A percentile compares a stretch with the other conserved stretches of the same genome.
Evolutionary conservation across 2,329 filamentous ascomycete genomes (phyloP).

Genomic region (Allantophomopsis cytisporea): DNA sequence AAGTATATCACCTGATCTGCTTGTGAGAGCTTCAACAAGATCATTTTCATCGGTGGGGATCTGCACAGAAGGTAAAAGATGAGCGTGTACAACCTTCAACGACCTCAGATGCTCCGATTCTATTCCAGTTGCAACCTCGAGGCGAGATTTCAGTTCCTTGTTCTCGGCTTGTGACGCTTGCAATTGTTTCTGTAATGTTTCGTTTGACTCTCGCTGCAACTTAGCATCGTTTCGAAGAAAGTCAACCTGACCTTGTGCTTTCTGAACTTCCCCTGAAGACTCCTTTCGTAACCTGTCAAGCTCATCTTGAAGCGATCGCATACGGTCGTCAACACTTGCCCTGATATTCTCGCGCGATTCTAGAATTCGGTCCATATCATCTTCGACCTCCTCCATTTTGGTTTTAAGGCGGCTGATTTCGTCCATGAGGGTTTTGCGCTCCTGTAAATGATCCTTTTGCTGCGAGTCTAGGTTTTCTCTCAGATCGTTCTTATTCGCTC

Average conservation of each 20-base stretch:
- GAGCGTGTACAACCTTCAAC: slow-evolving; percentile 43
- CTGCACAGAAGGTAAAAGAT: slow-evolving; percentile 37
- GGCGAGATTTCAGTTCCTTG: slow-evolving; percentile 33
- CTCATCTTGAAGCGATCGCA: slow-evolving; percentile 57
- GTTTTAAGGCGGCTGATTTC: slow-evolving; percentile 67
- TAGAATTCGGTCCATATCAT: slow-evolving; percentile 75
- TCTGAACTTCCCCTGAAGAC: slow-evolving; percentile 40
- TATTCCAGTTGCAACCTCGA: slow-evolving; percentile 34
- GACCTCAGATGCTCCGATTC: slow-evolving; percentile 36
- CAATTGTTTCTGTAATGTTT: slow-evolving; percentile 42
- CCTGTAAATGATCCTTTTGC: slow-evolving; percentile 75
- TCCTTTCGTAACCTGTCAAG: slow-evolving; percentile 49
- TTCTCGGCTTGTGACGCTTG: slow-evolving; percentile 40
- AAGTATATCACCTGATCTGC: slow-evolving; percentile 41
- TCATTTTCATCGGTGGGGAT: slow-evolving; percentile 41
- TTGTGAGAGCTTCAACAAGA: slow-evolving; percentile 45
- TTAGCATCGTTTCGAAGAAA: slow-evolving; percentile 47
- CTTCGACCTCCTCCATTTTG: slow-evolving; percentile 77
- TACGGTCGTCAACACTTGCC: slow-evolving; percentile 51
- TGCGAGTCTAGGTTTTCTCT: slow-evolving; percentile 90
- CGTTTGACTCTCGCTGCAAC: slow-evolving; percentile 43
- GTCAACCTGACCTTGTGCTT: slow-evolving; percentile 47
- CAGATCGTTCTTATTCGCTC: slow-evolving; percentile 81
- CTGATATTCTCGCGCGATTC: slow-evolving; percentile 77
- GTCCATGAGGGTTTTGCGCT: slow-evolving; percentile 69